Conservation (phyloP, 129 eudicot species). For the Arctium lappa region DNA sequence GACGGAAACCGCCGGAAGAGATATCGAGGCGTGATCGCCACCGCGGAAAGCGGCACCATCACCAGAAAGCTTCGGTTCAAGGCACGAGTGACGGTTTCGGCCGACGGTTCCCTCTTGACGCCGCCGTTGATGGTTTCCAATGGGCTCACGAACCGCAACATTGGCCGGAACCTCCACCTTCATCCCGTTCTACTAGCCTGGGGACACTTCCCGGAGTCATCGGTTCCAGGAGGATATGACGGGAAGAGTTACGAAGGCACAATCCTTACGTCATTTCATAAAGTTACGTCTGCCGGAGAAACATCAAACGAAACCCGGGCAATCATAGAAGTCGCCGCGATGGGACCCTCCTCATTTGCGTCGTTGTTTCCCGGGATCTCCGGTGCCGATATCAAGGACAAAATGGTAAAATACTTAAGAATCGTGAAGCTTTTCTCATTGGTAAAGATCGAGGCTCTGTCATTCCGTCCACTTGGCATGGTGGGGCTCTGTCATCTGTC, state of each 20-base stretch:
- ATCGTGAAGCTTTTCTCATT: conserved; percentile 56
- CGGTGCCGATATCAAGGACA: conserved; percentile 54
- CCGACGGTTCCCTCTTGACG: no score
- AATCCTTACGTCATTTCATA: conserved; percentile 74
- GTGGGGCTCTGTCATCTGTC: no score
- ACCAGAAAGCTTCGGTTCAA: no score
- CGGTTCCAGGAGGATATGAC: background rate
- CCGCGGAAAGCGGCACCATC: no score
- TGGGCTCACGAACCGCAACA: conserved; percentile 67
- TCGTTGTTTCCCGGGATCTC: conserved; percentile 69
- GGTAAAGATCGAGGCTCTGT: conserved; percentile 69
- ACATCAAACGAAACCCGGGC: conserved; percentile 38
- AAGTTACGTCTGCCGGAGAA: conserved; percentile 45
- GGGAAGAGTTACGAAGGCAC: conserved; percentile 76
- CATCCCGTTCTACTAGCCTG: conserved; percentile 72
- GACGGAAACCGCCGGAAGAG: no score
- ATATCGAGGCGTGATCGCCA: no score
- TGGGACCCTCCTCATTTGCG: conserved; percentile 65
- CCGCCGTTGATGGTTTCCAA: conserved; percentile 64
- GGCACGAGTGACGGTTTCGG: no score
- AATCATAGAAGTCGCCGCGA: conserved; percentile 55
- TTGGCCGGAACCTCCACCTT: conserved; percentile 77
- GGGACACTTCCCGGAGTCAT: conserved; percentile 77
- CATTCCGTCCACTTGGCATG: no score
- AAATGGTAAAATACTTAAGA: conserved; percentile 59